Percentiles rank a stretch among this genome's conserved stretches.
Evolutionary conservation across 371 early-diverging fungal genomes (phyloP).

Genomic region (Capniomyces stellatus): DNA sequence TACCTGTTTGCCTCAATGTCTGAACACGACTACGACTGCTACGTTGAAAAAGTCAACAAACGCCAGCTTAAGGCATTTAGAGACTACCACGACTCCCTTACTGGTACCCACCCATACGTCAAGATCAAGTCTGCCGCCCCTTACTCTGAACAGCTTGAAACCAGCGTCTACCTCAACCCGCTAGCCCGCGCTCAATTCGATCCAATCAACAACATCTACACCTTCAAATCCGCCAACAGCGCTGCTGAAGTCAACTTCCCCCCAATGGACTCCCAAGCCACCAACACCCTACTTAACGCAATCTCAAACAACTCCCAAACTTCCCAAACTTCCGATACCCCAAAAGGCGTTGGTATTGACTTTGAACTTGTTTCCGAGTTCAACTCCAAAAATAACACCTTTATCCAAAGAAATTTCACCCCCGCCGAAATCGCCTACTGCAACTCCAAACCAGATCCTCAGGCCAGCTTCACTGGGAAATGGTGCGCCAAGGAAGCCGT

Average conservation of each 20-base stretch:
- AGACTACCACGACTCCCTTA: slow-evolving; percentile 83
- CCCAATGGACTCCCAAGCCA: neutral
- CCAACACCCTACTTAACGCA: neutral
- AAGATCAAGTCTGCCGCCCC: slow-evolving; percentile 79
- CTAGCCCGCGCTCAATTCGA: slow-evolving; percentile 70
- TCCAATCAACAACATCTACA: slow-evolving; percentile 49
- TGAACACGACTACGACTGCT: slow-evolving; percentile 47
- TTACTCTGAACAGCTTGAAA: slow-evolving; percentile 72
- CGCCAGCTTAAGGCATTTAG: slow-evolving; percentile 77
- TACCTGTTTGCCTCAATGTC: slow-evolving; percentile 69
- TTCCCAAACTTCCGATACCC: neutral
- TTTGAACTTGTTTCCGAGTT: slow-evolving; percentile 72
- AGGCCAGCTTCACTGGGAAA: slow-evolving; percentile 77
- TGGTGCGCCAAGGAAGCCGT: slow-evolving; percentile 97
- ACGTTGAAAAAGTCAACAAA: slow-evolving; percentile 44
- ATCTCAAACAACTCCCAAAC: neutral
- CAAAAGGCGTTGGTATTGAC: slow-evolving; percentile 67
- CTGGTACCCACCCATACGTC: slow-evolving; percentile 67
- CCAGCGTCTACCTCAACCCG: slow-evolving; percentile 79
- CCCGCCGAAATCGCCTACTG: slow-evolving; percentile 65
- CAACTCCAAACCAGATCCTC: slow-evolving; percentile 47
- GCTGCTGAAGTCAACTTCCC: slow-evolving; percentile 4
- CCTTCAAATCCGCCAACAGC: slow-evolving; percentile 32
- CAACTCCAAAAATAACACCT: slow-evolving; percentile 61
- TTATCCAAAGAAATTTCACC: slow-evolving; percentile 87